Percentiles rank a stretch among this genome's conserved stretches.
These are phyloP conservation scores for Jamesozyma piceae DNA, from an alignment of 805 yeast species.

Conservation along the genomic window DNA sequence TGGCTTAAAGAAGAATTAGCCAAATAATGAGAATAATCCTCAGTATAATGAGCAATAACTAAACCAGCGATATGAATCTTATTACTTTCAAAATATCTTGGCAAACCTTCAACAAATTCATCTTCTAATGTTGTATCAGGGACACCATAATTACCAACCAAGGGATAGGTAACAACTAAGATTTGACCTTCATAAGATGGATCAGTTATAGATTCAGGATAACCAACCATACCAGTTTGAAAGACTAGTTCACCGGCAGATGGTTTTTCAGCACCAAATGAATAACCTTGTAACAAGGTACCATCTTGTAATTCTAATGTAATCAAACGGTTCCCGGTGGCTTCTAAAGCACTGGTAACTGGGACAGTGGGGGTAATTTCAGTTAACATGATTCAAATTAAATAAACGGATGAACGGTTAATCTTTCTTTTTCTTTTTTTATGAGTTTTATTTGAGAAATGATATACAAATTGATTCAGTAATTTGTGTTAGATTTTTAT, in stretches of 20 bases:
- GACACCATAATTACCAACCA: slow-evolving; percentile 98
- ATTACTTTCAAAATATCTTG: slow-evolving; percentile 87
- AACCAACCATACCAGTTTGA: slow-evolving; percentile 99
- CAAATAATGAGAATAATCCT: slow-evolving; percentile 86
- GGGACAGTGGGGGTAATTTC: slow-evolving; percentile 56
- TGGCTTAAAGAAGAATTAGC: slow-evolving; percentile 87
- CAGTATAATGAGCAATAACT: slow-evolving; percentile 94
- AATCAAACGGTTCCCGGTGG: slow-evolving; percentile 73
- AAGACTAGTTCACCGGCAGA: slow-evolving; percentile 96
- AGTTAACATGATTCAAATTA: slow-evolving; percentile 9
- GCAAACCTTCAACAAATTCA: slow-evolving; percentile 64
- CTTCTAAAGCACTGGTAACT: slow-evolving; percentile 81
- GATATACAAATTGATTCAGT: background rate
- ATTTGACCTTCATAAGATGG: slow-evolving; percentile 98
- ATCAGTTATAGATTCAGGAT: slow-evolving; percentile 95
- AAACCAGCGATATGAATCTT: slow-evolving; percentile 93
- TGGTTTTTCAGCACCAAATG: slow-evolving; percentile 86
- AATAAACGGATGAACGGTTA: background rate
- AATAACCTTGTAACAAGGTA: slow-evolving; percentile 80
- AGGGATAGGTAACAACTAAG: slow-evolving; percentile 89
- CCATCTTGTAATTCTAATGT: slow-evolving; percentile 88
- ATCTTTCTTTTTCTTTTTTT: too few relatives aligned
- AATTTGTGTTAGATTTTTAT: background rate
- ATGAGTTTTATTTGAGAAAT: background rate
- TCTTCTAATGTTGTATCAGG: slow-evolving; percentile 78